A percentile compares a stretch with the other conserved stretches of the same genome.
Conservation (phyloP, 129 eudicot species). For the Flaveria trinervia region DNA sequence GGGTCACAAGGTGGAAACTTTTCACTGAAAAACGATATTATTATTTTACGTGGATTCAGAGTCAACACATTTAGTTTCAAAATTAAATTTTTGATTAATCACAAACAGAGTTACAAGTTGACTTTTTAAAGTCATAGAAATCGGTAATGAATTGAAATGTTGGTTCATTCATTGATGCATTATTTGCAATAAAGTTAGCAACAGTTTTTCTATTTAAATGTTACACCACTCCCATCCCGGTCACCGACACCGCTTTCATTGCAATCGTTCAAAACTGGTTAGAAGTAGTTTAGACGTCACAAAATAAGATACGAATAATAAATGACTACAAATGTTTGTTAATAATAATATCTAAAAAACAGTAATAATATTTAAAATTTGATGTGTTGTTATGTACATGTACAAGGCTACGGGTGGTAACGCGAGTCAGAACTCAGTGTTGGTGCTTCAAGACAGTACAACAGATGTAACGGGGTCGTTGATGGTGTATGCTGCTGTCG, state of each 20-base stretch:
- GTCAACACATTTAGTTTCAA: constrained; percentile 13
- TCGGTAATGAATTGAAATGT: not conserved
- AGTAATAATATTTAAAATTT: no score
- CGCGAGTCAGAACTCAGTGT: constrained; percentile 46
- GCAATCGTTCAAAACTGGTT: no score
- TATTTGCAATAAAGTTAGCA: constrained; percentile 4
- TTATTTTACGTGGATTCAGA: not conserved
- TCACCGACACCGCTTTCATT: not conserved
- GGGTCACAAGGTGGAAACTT: not conserved
- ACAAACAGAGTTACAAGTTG: constrained; percentile 1
- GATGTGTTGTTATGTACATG: not conserved
- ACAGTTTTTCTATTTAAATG: constrained; percentile 10
- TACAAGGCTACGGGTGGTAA: constrained; percentile 53
- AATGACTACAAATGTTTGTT: no score
- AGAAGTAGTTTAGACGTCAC: no score
- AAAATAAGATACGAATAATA: no score
- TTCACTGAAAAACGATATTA: not conserved
- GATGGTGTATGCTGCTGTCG: constrained; percentile 67
- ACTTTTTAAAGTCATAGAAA: constrained; percentile 22
- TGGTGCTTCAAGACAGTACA: constrained; percentile 75
- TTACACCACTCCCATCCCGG: not conserved
- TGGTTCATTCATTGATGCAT: constrained; percentile 21
- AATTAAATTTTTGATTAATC: constrained; percentile 2
- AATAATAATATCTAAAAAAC: no score
- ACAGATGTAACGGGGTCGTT: constrained; percentile 59